A percentile compares a stretch with the other conserved stretches of the same genome.
phyloP scores from a whole-genome alignment of 1,284 basidiomycete genomes.

The Clitocybe nebularis region DNA sequence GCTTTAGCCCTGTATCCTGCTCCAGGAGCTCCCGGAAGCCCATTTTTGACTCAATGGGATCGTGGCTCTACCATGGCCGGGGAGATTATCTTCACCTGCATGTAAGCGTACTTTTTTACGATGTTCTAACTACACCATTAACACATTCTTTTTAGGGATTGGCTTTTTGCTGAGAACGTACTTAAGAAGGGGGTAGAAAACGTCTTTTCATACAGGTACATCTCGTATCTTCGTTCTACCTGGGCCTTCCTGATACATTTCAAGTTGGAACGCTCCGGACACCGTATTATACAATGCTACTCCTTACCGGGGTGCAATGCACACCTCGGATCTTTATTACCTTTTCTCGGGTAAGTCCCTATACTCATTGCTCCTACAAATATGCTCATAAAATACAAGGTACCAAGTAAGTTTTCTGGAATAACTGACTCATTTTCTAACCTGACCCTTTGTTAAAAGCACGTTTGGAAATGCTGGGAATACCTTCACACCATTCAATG shows the following conservation, averaged over 20 bases:
- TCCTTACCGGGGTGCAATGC: constrained; percentile 39
- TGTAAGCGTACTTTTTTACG: constrained; percentile 32
- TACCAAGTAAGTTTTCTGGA: not conserved
- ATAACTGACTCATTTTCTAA: not conserved
- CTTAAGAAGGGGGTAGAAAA: constrained; percentile 27
- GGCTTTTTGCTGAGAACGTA: constrained; percentile 33
- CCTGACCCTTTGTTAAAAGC: constrained; percentile 13
- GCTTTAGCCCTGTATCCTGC: constrained; percentile 37
- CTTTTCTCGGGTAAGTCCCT: constrained; percentile 35
- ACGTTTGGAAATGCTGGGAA: constrained; percentile 32
- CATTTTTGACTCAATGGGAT: constrained; percentile 38
- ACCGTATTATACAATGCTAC: constrained; percentile 32
- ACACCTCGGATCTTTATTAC: constrained; percentile 43
- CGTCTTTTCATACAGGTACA: constrained; percentile 33
- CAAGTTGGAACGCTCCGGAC: constrained; percentile 41
- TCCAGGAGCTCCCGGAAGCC: constrained; percentile 29
- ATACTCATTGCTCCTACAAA: not conserved
- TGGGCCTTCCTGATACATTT: not conserved
- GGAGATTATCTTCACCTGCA: constrained; percentile 42
- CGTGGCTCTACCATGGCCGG: constrained; percentile 39
- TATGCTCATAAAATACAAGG: not conserved
- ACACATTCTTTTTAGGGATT: constrained; percentile 29
- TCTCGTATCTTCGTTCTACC: not conserved
- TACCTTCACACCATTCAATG: constrained; percentile 36
- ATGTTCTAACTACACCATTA: too few species aligned